Evolutionary conservation across 768 basidiomycete genomes (phyloP).

Genomic region (Mrakia blollopis): DNA sequence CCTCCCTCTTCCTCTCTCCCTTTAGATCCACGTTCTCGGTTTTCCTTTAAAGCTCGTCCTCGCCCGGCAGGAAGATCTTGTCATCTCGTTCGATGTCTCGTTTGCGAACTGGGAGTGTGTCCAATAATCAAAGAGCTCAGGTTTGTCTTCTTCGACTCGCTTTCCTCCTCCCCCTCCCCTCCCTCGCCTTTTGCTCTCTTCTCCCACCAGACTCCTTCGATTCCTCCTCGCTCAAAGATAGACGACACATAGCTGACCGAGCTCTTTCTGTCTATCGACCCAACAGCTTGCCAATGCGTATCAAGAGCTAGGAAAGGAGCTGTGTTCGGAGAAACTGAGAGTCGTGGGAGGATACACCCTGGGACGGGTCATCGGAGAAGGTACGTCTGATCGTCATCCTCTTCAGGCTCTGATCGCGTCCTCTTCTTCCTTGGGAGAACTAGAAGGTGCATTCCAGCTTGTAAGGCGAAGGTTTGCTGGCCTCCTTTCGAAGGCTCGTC

Average conservation of each 20-base stretch:
- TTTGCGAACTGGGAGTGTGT: neutral
- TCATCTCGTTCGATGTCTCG: neutral
- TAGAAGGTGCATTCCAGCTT: no score
- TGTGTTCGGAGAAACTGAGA: conserved; percentile 80
- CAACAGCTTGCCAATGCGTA: conserved; percentile 92
- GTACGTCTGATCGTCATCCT: no score
- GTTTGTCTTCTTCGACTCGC: neutral
- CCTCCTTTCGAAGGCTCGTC: no score
- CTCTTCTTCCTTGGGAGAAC: neutral
- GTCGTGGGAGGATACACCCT: conserved; percentile 93
- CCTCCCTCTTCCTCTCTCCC: neutral
- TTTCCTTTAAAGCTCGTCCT: no score
- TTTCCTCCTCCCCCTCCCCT: neutral
- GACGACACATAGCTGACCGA: neutral
- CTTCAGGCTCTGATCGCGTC: conserved; percentile 19
- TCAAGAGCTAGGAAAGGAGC: conserved; percentile 93
- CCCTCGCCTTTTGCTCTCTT: neutral
- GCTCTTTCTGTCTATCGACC: no score
- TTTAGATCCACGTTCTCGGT: neutral
- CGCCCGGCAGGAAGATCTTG: neutral
- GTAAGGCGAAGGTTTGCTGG: no score
- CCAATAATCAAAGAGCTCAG: conserved; percentile 21
- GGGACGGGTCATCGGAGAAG: conserved; percentile 91
- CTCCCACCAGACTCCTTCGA: neutral
- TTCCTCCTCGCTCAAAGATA: neutral